phyloP scores from a whole-genome alignment of 768 basidiomycete genomes.

The Podaxis rugospora region DNA sequence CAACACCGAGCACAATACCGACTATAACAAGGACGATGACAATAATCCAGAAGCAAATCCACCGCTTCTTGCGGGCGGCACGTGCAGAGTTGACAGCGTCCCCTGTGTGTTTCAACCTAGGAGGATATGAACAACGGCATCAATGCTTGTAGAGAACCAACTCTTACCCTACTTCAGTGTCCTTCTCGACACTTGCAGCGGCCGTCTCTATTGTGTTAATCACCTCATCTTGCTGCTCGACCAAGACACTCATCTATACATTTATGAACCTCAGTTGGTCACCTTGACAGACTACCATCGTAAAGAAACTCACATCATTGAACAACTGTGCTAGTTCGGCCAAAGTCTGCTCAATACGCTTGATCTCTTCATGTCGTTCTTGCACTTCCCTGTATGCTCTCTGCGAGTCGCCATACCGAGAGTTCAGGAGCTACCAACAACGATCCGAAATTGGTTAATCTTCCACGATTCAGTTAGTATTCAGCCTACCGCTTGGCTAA shows the following conservation, averaged over 20 bases:
- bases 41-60: conserved; percentile 88
- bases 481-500: conserved; percentile 73
- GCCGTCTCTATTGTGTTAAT: conserved; percentile 80
- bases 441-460: background rate
- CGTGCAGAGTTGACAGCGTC: conserved; percentile 85
- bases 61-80: conserved; percentile 90
- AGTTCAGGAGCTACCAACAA: conserved; percentile 70
- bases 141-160: background rate
- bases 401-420: conserved; percentile 79
- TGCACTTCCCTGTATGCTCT: conserved; percentile 97
- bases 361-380: conserved; percentile 92
- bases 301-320: conserved; percentile 69
- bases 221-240: conserved; percentile 91
- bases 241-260: conserved; percentile 84
- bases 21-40: conserved; percentile 65
- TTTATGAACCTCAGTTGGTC: background rate
- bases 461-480: background rate
- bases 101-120: conserved; percentile 75
- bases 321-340: conserved; percentile 93
- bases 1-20: conserved; percentile 57
- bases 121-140: conserved; percentile 8
- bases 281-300: background rate
- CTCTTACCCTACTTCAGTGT: conserved; percentile 79
- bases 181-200: conserved; percentile 71
- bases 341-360: conserved; percentile 90